phyloP scores from a whole-genome alignment of 2,329 filamentous ascomycete species.

The Bretziella fagacearum region DNA sequence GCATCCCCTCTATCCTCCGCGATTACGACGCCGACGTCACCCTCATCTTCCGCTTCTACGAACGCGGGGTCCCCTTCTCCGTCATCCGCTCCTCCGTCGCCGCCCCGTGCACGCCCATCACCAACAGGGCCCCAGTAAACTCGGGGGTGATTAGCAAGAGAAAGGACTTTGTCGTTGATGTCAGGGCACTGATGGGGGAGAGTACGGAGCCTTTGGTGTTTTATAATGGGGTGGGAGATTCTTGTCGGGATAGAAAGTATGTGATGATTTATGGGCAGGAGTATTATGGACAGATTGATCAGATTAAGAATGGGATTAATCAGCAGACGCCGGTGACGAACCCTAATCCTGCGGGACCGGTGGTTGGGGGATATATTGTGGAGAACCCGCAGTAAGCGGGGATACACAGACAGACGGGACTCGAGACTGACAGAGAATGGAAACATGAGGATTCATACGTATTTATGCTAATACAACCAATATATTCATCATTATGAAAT shows the following conservation, averaged over 20 bases:
- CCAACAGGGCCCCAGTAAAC: too few relatives aligned
- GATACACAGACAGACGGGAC: too few relatives aligned
- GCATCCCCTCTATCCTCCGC: not conserved
- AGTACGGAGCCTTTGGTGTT: not conserved
- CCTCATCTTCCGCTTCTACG: not conserved
- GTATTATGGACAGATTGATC: too few relatives aligned
- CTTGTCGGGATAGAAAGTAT: not conserved
- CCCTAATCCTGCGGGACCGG: too few relatives aligned
- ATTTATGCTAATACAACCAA: too few relatives aligned
- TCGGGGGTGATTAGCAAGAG: not conserved
- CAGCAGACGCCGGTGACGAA: too few relatives aligned
- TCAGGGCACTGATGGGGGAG: not conserved
- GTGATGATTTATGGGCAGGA: not conserved
- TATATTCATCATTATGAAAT: too few relatives aligned
- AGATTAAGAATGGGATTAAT: too few relatives aligned
- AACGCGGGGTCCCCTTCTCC: not conserved
- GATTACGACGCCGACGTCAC: not conserved
- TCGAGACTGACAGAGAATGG: too few relatives aligned
- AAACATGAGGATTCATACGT: too few relatives aligned
- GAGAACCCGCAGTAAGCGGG: too few relatives aligned
- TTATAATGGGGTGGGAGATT: not conserved
- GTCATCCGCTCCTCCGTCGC: not conserved
- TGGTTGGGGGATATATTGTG: too few relatives aligned
- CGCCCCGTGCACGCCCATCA: not conserved
- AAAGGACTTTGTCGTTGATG: not conserved